These are phyloP conservation scores for Stramenopiles sp. DNA, from an alignment of 352 stramenopile genomes.

Conservation along the genomic window DNA sequence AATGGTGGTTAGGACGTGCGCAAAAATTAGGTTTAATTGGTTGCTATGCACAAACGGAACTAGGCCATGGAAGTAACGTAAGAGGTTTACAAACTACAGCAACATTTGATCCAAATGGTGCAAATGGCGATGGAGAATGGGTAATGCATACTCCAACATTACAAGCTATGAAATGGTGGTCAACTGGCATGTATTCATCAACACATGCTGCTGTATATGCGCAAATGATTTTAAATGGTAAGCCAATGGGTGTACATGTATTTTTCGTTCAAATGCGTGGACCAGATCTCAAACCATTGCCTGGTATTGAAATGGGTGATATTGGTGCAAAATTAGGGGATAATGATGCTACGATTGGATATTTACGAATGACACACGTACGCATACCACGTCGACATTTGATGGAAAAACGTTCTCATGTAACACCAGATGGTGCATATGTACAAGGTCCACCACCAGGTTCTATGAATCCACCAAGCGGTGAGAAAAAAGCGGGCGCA, in stretches of 20 bases:
- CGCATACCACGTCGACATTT: conserved; percentile 54
- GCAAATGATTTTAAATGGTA: conserved; percentile 7
- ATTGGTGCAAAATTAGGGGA: conserved; percentile 76
- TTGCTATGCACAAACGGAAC: conserved; percentile 74
- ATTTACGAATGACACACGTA: conserved; percentile 52
- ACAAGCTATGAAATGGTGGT: conserved; percentile 87
- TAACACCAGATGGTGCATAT: conserved; percentile 30
- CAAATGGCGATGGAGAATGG: conserved; percentile 50
- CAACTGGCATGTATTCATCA: neutral
- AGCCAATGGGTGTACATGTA: conserved; percentile 6
- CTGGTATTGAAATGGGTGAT: conserved; percentile 61
- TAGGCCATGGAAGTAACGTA: conserved; percentile 77
- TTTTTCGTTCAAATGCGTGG: neutral
- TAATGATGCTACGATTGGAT: conserved; percentile 72
- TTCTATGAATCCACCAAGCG: neutral
- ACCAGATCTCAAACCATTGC: conserved; percentile 28
- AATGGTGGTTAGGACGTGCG: conserved; percentile 43
- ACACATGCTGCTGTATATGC: conserved; percentile 8
- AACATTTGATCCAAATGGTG: conserved; percentile 44
- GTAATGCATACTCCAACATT: conserved; percentile 82
- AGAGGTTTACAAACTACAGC: conserved; percentile 80
- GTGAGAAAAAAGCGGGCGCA: neutral
- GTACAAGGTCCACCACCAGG: neutral
- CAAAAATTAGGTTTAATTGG: conserved; percentile 54
- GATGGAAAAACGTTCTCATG: conserved; percentile 39